phyloP scores from a whole-genome alignment of 352 stramenopile species.

The Pythium coloratum region DNA sequence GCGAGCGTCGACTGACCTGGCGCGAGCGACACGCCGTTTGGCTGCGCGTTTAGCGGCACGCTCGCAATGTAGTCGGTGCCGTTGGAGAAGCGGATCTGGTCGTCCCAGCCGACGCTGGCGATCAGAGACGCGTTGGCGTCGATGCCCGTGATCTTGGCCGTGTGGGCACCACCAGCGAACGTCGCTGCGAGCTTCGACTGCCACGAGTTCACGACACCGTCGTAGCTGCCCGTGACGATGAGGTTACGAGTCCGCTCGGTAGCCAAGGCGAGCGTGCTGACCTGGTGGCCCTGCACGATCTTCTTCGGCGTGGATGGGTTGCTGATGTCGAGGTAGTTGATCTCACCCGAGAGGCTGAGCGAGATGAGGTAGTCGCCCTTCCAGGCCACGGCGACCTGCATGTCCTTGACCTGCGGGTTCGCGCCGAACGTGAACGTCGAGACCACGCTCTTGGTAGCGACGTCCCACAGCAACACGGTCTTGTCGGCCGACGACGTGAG shows the following conservation, averaged over 20 bases:
- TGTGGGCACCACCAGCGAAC: slow-evolving; percentile 50
- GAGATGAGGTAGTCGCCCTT: slow-evolving; percentile 79
- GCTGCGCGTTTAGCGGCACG: slow-evolving; percentile 65
- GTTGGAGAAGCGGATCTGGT: slow-evolving; percentile 79
- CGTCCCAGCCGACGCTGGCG: slow-evolving; percentile 91
- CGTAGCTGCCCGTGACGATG: slow-evolving; percentile 93
- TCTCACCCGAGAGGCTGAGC: slow-evolving; percentile 80
- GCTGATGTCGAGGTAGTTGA: slow-evolving; percentile 76
- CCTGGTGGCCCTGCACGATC: slow-evolving; percentile 90
- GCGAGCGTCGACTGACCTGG: slow-evolving; percentile 47
- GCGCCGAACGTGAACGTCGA: slow-evolving; percentile 80
- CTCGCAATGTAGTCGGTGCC: slow-evolving; percentile 60
- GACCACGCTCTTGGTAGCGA: slow-evolving; percentile 66
- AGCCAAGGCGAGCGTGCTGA: slow-evolving; percentile 88
- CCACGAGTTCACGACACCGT: slow-evolving; percentile 93
- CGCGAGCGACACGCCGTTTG: slow-evolving; percentile 62
- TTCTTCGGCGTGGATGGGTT: slow-evolving; percentile 73
- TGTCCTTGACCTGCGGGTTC: slow-evolving; percentile 79
- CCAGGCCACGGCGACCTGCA: slow-evolving; percentile 77
- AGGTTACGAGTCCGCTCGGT: slow-evolving; percentile 66
- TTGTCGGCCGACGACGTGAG: slow-evolving; percentile 96
- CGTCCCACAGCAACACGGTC: slow-evolving; percentile 92
- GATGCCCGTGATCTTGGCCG: slow-evolving; percentile 83
- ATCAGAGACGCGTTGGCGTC: slow-evolving; percentile 61
- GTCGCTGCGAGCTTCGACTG: slow-evolving; percentile 55